phyloP scores from a whole-genome alignment of 129 eudicot species.

The Sambucus nigra region DNA sequence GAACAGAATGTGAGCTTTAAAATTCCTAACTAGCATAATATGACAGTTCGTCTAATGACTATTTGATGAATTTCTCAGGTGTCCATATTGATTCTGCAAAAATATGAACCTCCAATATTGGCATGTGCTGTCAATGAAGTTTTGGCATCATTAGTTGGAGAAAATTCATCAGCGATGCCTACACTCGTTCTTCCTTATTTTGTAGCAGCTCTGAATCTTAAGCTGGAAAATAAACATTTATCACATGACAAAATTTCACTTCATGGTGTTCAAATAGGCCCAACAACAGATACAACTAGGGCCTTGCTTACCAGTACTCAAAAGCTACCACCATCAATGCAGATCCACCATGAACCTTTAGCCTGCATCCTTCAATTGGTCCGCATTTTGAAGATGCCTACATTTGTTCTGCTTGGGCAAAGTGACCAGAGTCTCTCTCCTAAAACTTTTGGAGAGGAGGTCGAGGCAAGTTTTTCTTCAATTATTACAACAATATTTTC shows the following conservation, averaged over 20 bases:
- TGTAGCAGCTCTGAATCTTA: constrained; percentile 49
- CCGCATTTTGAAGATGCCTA: constrained; percentile 39
- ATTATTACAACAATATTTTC: not conserved
- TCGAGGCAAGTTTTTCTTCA: constrained; percentile 48
- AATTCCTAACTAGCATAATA: too few species aligned
- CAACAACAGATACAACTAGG: constrained; percentile 33
- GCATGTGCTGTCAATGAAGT: constrained; percentile 79
- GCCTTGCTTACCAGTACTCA: constrained; percentile 33
- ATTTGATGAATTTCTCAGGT: constrained; percentile 35
- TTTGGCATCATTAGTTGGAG: constrained; percentile 36
- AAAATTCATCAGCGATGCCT: constrained; percentile 32
- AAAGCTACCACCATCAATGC: constrained; percentile 44
- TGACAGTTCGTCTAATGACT: too few species aligned
- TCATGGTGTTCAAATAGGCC: constrained; percentile 58
- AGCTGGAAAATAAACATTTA: constrained; percentile 33
- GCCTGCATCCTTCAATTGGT: constrained; percentile 54
- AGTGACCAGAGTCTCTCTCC: constrained; percentile 15
- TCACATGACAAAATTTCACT: constrained; percentile 18
- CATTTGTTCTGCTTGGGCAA: constrained; percentile 52
- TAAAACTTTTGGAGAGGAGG: constrained; percentile 28
- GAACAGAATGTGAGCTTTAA: too few species aligned
- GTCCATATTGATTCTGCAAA: constrained; percentile 47
- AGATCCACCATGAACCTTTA: constrained; percentile 53
- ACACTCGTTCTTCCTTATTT: constrained; percentile 58
- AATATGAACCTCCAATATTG: constrained; percentile 56